phyloP scores from a whole-genome alignment of 2,329 filamentous ascomycete genomes.

The Pseudogymnoascus sp. region DNA sequence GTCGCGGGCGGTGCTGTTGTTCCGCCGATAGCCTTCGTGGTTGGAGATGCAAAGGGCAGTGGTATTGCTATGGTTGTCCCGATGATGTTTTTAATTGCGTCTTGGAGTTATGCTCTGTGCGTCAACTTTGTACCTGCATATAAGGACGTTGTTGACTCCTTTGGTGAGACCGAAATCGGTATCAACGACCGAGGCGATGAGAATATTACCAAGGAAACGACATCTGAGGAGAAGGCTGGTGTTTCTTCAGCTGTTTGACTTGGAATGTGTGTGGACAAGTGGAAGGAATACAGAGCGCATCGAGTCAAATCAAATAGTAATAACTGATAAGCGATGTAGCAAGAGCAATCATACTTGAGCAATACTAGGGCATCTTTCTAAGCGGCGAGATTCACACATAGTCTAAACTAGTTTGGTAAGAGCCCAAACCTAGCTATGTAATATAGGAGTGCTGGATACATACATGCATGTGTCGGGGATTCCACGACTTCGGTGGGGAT shows the following conservation, averaged over 20 bases:
- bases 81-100: slow-evolving; percentile 17
- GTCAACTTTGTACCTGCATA: slow-evolving; percentile 14
- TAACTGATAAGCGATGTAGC: not conserved
- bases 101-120: slow-evolving; percentile 5
- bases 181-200: not conserved
- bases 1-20: slow-evolving; percentile 53
- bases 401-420: not conserved
- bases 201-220: not conserved
- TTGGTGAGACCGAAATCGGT: slow-evolving; percentile 1
- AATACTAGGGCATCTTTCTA: not conserved
- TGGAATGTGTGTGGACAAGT: not conserved
- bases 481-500: too few species aligned
- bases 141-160: slow-evolving; percentile 20
- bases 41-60: slow-evolving; percentile 44
- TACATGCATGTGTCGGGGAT: too few species aligned
- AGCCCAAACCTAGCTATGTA: not conserved
- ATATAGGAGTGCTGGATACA: not conserved
- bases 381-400: not conserved
- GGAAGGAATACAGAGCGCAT: not conserved
- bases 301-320: not conserved
- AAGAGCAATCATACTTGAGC: not conserved
- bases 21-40: slow-evolving; percentile 59
- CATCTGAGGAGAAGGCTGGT: not conserved
- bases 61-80: slow-evolving; percentile 1
- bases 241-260: not conserved